Evolutionary conservation across 352 stramenopile genomes (phyloP), one percentile per base, ranked within the genome.

Genomic region (Phytophthora cajani): DNA sequence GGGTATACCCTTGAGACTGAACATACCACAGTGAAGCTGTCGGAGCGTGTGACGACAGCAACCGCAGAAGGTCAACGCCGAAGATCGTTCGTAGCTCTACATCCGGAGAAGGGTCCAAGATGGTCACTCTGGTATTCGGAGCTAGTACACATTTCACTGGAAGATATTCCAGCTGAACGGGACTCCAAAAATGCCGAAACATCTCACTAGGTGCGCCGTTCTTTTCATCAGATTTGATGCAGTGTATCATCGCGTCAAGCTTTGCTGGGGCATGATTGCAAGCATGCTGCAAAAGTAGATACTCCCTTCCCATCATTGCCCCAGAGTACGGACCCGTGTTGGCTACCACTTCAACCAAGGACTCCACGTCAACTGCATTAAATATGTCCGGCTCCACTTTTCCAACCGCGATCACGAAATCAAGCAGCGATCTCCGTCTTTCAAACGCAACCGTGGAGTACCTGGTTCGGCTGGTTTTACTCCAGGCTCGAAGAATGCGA

Each of bases 371-470:
- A 16, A 66, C 42, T 23, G 14, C 30, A 17, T 40, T 59, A 21
- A 69, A 23, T 42, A 72, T 8, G 10, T 6, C 38, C 9, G 38
- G 14, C 1, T 67, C 38, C 19, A 23, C 23, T 62, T 59, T 56
- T 38, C 49, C 61, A 21, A 74, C 40, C 5, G 61, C 32, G 47
- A 66, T 49, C 12, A 74, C 33, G 30, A 74, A 74, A 30, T 74
- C 67, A 36, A 74, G 49, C 27, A 71, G 67, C 10, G 49, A 33
- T 25, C 57, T 67, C 27, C 67, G 38, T 58, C 62, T 58, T 1
- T 64, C 38, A 19, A 62, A 66, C 16, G 62, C 61, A 10, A 57
- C 36, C 1, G 49, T 2, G 12, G 61, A 74, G 16, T 58, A 60
- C 8, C 17, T 64, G 2, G 23, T 21, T 46, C 4, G 25, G 30